Conservation (phyloP, 2,329 filamentous ascomycete species). For the Aschersonia sp. region DNA sequence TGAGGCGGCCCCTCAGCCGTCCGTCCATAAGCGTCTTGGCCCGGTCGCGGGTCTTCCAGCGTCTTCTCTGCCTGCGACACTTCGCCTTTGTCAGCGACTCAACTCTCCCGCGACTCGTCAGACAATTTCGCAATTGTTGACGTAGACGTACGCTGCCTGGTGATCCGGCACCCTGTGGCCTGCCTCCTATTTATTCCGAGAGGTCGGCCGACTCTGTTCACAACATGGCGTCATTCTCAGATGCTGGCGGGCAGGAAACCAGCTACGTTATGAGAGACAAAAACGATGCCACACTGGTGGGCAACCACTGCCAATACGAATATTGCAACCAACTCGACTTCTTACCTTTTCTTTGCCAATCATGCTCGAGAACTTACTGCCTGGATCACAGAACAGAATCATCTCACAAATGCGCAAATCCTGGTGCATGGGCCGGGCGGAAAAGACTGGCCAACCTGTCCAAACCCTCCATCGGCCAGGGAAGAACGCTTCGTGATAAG, state of each 20-base stretch:
- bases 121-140: not conserved
- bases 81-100: constrained; percentile 1
- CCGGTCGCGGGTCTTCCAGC: constrained; percentile 2
- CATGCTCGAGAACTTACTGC: constrained; percentile 73
- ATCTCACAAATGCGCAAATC: constrained; percentile 53
- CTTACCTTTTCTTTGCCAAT: constrained; percentile 85
- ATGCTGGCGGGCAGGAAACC: constrained; percentile 24
- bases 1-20: not conserved
- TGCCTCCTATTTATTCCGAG: too few species aligned
- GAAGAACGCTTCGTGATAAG: constrained; percentile 36
- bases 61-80: constrained; percentile 2
- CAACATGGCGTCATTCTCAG: constrained; percentile 39
- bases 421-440: constrained; percentile 47
- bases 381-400: constrained; percentile 85
- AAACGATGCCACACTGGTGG: constrained; percentile 69
- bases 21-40: constrained; percentile 4
- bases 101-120: not conserved
- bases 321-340: constrained; percentile 96
- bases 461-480: constrained; percentile 36
- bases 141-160: constrained; percentile 4
- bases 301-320: constrained; percentile 77
- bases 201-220: not conserved
- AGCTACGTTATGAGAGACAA: constrained; percentile 61
- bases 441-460: constrained; percentile 38
- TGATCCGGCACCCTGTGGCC: too few species aligned